Evolutionary conservation across 1,284 basidiomycete genomes (phyloP).

Genomic region (Ustilago vetiveriae): DNA sequence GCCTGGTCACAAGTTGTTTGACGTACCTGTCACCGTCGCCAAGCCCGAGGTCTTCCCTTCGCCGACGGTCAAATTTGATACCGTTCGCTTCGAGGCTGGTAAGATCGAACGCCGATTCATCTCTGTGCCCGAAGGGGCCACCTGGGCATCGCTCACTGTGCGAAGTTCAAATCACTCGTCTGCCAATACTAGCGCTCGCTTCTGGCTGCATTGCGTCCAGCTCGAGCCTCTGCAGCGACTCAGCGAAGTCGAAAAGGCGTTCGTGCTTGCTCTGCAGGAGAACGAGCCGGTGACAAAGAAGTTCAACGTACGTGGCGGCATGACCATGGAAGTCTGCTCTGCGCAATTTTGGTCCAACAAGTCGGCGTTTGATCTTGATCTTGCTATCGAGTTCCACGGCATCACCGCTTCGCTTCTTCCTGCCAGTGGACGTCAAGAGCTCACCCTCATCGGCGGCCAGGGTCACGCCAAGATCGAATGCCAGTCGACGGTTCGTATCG

Average conservation of each 20-base stretch:
- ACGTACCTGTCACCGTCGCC: constrained; percentile 66
- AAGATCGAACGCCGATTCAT: constrained; percentile 64
- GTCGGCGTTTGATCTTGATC: constrained; percentile 63
- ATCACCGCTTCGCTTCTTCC: constrained; percentile 49
- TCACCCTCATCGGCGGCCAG: constrained; percentile 63
- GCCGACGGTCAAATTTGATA: constrained; percentile 54
- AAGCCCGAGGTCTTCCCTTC: constrained; percentile 59
- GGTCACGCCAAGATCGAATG: constrained; percentile 62
- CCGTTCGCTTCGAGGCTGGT: constrained; percentile 55
- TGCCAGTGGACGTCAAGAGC: constrained; percentile 54
- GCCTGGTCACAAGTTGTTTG: constrained; percentile 60
- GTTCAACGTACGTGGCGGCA: constrained; percentile 62
- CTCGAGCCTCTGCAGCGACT: constrained; percentile 63
- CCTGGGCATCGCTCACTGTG: constrained; percentile 65
- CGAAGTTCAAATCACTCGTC: constrained; percentile 59
- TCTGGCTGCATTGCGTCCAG: constrained; percentile 67
- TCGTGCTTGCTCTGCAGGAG: constrained; percentile 62
- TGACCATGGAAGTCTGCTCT: constrained; percentile 66
- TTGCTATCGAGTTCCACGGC: constrained; percentile 67
- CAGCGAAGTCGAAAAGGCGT: constrained; percentile 62
- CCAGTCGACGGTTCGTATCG: constrained; percentile 58
- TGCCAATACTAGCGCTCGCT: constrained; percentile 58
- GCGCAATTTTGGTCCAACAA: constrained; percentile 67
- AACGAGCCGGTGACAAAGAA: constrained; percentile 65
- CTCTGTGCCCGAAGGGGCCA: constrained; percentile 66